These are phyloP conservation scores for Neofusicoccum cordaticola DNA, from an alignment of 2,329 filamentous ascomycete genomes.

Conservation along the genomic window DNA sequence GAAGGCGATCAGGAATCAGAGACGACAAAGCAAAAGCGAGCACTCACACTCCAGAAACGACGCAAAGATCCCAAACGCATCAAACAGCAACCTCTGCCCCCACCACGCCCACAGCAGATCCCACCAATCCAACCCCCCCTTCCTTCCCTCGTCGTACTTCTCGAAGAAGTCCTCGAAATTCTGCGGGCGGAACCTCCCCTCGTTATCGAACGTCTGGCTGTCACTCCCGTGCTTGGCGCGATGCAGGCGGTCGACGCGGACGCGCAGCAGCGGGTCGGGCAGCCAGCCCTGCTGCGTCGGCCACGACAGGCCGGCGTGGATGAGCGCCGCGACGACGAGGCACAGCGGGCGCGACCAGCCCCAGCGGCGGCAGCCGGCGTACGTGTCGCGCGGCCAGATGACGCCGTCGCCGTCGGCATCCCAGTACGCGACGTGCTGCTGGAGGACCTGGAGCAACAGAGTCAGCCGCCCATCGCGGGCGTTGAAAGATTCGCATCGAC, in stretches of 20 bases:
- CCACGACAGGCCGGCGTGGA: constrained; percentile 52
- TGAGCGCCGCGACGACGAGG: constrained; percentile 45
- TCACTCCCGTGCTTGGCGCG: constrained; percentile 46
- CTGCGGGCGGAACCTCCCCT: constrained; percentile 47
- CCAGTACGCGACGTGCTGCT: constrained; percentile 55
- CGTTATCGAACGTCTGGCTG: constrained; percentile 43
- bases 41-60: constrained; percentile 43
- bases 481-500: too few species aligned
- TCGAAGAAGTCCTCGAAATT: constrained; percentile 49
- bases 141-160: constrained; percentile 42
- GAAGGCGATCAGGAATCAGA: too few species aligned
- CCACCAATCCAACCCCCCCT: constrained; percentile 39
- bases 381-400: constrained; percentile 55
- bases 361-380: constrained; percentile 44
- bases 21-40: not conserved
- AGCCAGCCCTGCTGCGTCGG: constrained; percentile 41
- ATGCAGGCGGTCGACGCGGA: constrained; percentile 41
- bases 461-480: too few species aligned
- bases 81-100: constrained; percentile 42
- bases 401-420: constrained; percentile 52
- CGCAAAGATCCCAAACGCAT: constrained; percentile 48
- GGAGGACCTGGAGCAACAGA: constrained; percentile 36
- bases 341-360: constrained; percentile 47
- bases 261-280: constrained; percentile 46
- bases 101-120: constrained; percentile 40